Conservation (phyloP, 2,329 filamentous ascomycete genomes). For the Ophiostoma montium region DNA sequence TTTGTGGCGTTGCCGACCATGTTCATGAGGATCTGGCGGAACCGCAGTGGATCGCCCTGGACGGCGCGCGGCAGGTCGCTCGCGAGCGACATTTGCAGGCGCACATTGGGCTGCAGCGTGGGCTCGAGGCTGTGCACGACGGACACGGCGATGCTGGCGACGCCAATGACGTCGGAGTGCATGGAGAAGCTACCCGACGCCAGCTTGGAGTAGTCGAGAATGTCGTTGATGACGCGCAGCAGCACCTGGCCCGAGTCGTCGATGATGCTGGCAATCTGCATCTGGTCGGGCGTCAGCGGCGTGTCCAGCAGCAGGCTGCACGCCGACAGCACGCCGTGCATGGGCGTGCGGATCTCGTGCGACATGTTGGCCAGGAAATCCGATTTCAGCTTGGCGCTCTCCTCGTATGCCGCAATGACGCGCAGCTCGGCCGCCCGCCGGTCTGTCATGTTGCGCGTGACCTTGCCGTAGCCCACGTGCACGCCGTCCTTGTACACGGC, state of each 20-base stretch:
- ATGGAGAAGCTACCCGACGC: conserved; percentile 45
- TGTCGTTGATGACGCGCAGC: conserved; percentile 49
- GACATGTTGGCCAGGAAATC: conserved; percentile 50
- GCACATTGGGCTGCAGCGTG: conserved; percentile 30
- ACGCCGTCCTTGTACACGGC: conserved; percentile 36
- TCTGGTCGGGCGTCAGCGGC: conserved; percentile 35
- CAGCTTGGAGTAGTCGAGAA: conserved; percentile 52
- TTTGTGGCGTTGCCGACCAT: conserved; percentile 47
- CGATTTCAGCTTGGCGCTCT: conserved; percentile 47
- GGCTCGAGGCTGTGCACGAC: conserved; percentile 36
- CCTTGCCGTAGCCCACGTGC: conserved; percentile 43
- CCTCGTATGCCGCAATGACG: conserved; percentile 43
- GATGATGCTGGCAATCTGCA: conserved; percentile 41
- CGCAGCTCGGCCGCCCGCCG: conserved; percentile 39
- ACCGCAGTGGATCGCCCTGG: conserved; percentile 43
- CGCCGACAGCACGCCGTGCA: conserved; percentile 49
- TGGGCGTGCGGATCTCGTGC: conserved; percentile 50
- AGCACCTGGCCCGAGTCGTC: conserved; percentile 44
- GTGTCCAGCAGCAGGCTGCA: conserved; percentile 42
- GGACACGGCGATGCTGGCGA: conserved; percentile 30
- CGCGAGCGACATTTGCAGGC: conserved; percentile 29
- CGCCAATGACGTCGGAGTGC: conserved; percentile 34
- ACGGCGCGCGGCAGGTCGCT: conserved; percentile 33
- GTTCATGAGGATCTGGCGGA: conserved; percentile 49
- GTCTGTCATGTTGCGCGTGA: conserved; percentile 43